Percentiles rank a stretch among this genome's conserved stretches.
phyloP scores from a whole-genome alignment of 1,284 basidiomycete genomes.

The Macrocystidia cucumis region DNA sequence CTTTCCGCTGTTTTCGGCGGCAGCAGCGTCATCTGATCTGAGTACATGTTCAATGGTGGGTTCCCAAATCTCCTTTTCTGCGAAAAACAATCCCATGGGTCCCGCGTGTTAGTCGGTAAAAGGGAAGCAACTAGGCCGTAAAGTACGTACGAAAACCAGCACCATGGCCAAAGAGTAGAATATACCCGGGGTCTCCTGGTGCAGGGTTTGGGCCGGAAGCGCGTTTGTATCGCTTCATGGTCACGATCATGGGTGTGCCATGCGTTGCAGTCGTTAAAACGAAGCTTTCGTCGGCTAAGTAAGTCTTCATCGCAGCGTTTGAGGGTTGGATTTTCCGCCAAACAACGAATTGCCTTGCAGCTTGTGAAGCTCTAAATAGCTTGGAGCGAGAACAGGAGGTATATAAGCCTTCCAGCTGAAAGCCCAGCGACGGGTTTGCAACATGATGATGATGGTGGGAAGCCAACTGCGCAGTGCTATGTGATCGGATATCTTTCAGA shows the following conservation, averaged over 20 bases:
- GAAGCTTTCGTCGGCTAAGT: constrained; percentile 7
- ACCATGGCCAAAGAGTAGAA: constrained; percentile 15
- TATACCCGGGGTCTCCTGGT: constrained; percentile 6
- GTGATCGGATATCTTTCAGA: too few species aligned
- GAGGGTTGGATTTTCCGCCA: too few species aligned
- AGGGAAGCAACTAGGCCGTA: too few species aligned
- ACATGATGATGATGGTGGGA: too few species aligned
- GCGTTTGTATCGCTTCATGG: constrained; percentile 13
- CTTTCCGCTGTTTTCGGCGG: neutral
- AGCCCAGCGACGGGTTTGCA: too few species aligned
- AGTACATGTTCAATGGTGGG: constrained; percentile 15
- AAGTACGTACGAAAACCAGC: constrained; percentile 15
- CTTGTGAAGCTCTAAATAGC: too few species aligned
- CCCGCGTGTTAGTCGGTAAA: neutral
- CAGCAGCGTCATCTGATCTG: constrained; percentile 7
- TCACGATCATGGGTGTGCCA: constrained; percentile 11
- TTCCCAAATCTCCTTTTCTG: constrained; percentile 19
- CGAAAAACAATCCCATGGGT: neutral
- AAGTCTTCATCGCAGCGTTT: constrained; percentile 8
- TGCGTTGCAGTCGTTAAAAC: constrained; percentile 11
- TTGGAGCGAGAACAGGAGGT: too few species aligned
- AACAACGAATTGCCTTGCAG: too few species aligned
- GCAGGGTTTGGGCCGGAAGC: neutral
- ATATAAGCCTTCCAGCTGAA: too few species aligned
- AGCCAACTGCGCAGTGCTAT: too few species aligned